Conservation (phyloP, 140 eudicot species). For the Senecio squalidus region DNA sequence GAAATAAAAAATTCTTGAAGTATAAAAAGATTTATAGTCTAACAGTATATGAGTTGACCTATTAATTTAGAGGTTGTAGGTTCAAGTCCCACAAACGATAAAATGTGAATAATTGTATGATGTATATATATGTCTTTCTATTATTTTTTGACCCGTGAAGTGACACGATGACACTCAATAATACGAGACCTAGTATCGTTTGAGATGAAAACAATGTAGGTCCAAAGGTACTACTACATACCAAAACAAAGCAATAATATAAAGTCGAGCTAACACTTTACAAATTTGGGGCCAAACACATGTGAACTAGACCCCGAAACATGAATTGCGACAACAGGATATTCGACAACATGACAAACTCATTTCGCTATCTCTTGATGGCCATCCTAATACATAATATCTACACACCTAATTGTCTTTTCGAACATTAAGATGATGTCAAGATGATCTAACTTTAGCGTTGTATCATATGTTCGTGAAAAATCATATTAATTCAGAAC, state of each 20-base stretch:
- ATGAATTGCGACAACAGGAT: conserved; percentile 23
- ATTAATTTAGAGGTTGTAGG: too few relatives aligned
- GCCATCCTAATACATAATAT: conserved; percentile 18
- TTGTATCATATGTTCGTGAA: not conserved
- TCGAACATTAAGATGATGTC: conserved; percentile 14
- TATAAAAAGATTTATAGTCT: too few relatives aligned
- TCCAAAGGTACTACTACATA: conserved; percentile 11
- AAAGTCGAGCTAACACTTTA: conserved; percentile 26
- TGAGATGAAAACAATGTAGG: conserved; percentile 15
- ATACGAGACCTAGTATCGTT: not conserved
- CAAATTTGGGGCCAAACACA: conserved; percentile 30
- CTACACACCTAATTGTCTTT: conserved; percentile 12
- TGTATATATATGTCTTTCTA: too few relatives aligned
- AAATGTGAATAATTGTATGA: too few relatives aligned
- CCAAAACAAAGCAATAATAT: conserved; percentile 16
- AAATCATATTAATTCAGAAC: conserved; percentile 8
- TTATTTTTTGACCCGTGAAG: not conserved
- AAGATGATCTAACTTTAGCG: not conserved
- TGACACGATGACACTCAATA: not conserved
- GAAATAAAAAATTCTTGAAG: too few relatives aligned
- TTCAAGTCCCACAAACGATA: too few relatives aligned
- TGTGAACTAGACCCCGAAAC: conserved; percentile 34
- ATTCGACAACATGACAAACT: conserved; percentile 24
- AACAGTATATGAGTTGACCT: too few relatives aligned
- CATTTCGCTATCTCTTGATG: conserved; percentile 17